These are phyloP conservation scores for Psilocybe mexicana DNA, from an alignment of 1,284 basidiomycete genomes.

Conservation along the genomic window DNA sequence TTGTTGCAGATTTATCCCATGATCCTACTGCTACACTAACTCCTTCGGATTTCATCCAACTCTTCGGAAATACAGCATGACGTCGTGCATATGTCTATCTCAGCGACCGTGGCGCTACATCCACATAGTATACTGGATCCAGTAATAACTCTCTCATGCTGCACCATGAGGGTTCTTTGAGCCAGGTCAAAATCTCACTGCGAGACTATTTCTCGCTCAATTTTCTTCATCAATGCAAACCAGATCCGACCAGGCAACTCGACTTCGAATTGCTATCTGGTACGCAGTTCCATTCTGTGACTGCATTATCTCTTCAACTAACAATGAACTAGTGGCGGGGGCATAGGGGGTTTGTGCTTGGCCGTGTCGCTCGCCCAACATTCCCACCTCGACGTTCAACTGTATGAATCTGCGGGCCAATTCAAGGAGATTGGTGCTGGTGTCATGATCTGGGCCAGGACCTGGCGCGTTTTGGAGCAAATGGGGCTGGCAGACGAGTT, in stretches of 20 bases:
- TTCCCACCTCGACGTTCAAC: slow-evolving; percentile 42
- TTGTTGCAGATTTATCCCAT: no score
- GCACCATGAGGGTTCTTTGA: neutral
- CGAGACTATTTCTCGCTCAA: neutral
- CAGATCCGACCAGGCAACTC: neutral
- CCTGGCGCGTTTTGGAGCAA: slow-evolving; percentile 43
- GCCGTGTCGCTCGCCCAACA: slow-evolving; percentile 42
- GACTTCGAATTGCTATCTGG: slow-evolving; percentile 25
- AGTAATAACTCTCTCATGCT: neutral
- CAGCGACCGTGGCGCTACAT: neutral
- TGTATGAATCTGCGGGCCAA: slow-evolving; percentile 48
- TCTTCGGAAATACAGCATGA: no score
- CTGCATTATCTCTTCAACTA: neutral
- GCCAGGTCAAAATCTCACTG: neutral
- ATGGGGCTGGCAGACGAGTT: slow-evolving; percentile 42
- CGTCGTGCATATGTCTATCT: no score
- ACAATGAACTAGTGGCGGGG: slow-evolving; percentile 40
- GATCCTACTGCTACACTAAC: no score
- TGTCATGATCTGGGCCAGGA: slow-evolving; percentile 45
- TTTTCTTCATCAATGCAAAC: neutral
- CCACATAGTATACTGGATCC: neutral
- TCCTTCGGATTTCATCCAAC: no score
- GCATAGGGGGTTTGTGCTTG: slow-evolving; percentile 47
- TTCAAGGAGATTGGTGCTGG: slow-evolving; percentile 54
- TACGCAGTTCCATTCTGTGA: neutral